phyloP scores from a whole-genome alignment of 2,329 filamentous ascomycete species.

The Clarireedia paspali region DNA sequence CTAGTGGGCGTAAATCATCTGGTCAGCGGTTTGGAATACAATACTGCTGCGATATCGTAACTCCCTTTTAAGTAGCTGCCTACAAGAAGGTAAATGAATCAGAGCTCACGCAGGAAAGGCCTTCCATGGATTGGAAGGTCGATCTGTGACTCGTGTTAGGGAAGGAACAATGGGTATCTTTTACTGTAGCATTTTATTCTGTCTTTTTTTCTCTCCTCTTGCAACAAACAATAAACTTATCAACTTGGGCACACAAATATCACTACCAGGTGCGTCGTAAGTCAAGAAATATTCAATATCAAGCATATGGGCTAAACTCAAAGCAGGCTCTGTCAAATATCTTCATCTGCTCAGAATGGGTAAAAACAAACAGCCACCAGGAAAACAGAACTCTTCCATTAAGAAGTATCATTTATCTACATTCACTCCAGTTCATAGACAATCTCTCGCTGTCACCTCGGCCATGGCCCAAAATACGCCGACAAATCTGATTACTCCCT shows the following conservation, averaged over 20 bases:
- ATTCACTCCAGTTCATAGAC: constrained; percentile 2
- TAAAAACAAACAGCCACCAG: neutral
- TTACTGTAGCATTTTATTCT: neutral
- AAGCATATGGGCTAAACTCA: neutral
- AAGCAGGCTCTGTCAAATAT: constrained; percentile 3
- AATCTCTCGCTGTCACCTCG: constrained; percentile 2
- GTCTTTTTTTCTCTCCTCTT: neutral
- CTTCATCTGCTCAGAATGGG: neutral
- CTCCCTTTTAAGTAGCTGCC: too few relatives aligned
- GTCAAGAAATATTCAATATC: neutral
- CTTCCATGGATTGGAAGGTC: too few relatives aligned
- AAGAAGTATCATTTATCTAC: constrained; percentile 3
- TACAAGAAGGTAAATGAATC: too few relatives aligned
- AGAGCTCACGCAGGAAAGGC: too few relatives aligned
- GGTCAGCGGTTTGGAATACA: too few relatives aligned
- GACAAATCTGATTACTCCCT: neutral
- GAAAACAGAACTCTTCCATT: constrained; percentile 1
- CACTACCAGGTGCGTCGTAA: constrained; percentile 13
- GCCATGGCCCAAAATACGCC: neutral
- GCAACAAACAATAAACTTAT: constrained; percentile 5
- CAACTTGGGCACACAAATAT: constrained; percentile 14
- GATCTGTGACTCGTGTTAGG: neutral
- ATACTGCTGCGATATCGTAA: too few relatives aligned
- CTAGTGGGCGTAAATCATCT: too few relatives aligned
- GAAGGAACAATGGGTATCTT: constrained; percentile 1